Conservation (phyloP, 305 asterid genomes). For the Euphrasia arctica region DNA sequence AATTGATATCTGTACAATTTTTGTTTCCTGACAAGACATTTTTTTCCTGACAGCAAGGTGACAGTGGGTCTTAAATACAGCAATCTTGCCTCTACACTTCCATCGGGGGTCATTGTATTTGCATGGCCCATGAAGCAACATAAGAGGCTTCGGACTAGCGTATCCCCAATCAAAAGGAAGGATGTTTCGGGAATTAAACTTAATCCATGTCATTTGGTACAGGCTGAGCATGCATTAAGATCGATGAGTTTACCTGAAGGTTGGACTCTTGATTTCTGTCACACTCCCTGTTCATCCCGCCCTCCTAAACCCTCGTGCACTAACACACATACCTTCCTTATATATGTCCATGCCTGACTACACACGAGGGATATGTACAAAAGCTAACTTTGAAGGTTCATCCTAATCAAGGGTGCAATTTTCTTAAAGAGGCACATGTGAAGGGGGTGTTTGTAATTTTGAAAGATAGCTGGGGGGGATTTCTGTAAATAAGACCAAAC, state of each 20-base stretch:
- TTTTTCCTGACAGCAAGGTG: constrained; percentile 60
- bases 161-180: constrained; percentile 33
- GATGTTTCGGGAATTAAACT: constrained; percentile 38
- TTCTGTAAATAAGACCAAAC: constrained; percentile 2
- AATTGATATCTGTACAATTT: too few species aligned
- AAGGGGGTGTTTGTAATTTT: background rate
- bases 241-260: constrained; percentile 92
- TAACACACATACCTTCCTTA: background rate
- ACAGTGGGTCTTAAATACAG: constrained; percentile 79
- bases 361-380: background rate
- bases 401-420: background rate
- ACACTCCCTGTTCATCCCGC: background rate
- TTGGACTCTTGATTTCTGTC: constrained; percentile 26
- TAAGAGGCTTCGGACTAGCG: constrained; percentile 35
- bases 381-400: background rate
- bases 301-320: background rate
- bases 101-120: constrained; percentile 71
- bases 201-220: constrained; percentile 57
- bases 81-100: constrained; percentile 71
- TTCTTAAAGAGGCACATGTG: background rate
- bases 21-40: constrained; percentile 1
- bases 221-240: constrained; percentile 80
- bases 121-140: constrained; percentile 73
- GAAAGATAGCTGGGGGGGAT: constrained; percentile 19
- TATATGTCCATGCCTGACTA: background rate